These are phyloP conservation scores for Pulicaria dysenterica DNA, from an alignment of 129 eudicot species.

Conservation along the genomic window DNA sequence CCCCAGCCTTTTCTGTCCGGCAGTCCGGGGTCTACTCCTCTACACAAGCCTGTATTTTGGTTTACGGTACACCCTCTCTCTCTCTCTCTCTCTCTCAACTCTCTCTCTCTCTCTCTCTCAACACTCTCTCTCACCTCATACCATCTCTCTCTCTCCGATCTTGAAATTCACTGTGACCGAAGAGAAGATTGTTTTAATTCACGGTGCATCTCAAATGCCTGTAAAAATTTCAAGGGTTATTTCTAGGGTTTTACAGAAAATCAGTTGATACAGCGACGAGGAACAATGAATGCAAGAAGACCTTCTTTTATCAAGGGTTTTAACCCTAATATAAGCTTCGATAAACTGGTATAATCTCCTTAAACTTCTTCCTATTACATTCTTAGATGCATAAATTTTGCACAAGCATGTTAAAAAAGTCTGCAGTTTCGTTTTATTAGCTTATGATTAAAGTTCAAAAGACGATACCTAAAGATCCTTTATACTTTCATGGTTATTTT, in stretches of 20 bases:
- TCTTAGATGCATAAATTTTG: constrained; percentile 17
- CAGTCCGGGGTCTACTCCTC: constrained; percentile 25
- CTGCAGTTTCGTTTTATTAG: constrained; percentile 14
- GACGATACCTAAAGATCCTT: background rate
- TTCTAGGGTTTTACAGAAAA: constrained; percentile 41
- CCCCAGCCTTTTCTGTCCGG: constrained; percentile 8
- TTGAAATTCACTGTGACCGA: constrained; percentile 13
- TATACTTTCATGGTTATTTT: background rate
- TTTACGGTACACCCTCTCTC: constrained; percentile 14
- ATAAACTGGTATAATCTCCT: constrained; percentile 54
- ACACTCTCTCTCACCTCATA: background rate
- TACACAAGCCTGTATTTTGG: constrained; percentile 22
- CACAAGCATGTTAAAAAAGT: constrained; percentile 3
- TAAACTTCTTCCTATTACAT: background rate
- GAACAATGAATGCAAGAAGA: constrained; percentile 46
- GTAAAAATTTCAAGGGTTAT: constrained; percentile 12
- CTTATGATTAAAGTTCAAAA: constrained; percentile 11
- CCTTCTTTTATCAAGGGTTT: constrained; percentile 73
- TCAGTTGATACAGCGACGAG: constrained; percentile 27
- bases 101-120: constrained; percentile 10
- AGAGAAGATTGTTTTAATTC: background rate
- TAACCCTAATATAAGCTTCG: constrained; percentile 55
- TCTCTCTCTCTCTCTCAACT: background rate
- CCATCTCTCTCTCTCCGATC: constrained; percentile 3
- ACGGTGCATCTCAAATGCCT: constrained; percentile 28